These are phyloP conservation scores for Blastobotrys raffinosifermentans DNA, from an alignment of 1,139 yeast genomes.

Conservation along the genomic window DNA sequence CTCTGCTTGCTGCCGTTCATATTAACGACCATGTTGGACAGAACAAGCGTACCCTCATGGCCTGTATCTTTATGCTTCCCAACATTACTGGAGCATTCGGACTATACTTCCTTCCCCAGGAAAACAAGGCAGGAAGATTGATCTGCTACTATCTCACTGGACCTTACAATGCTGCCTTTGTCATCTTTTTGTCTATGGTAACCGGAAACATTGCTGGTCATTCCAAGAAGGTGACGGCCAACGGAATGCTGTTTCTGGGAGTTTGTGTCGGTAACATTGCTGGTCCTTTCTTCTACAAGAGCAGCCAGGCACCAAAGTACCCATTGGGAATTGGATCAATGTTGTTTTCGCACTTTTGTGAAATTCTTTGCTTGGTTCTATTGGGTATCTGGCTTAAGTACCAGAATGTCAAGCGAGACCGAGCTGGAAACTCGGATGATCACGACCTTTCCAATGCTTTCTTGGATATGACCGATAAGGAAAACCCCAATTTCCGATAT, in stretches of 20 bases:
- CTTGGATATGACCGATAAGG: constrained; percentile 58
- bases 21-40: constrained; percentile 15
- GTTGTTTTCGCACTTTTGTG: constrained; percentile 33
- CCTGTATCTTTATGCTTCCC: constrained; percentile 21
- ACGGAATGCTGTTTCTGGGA: constrained; percentile 41
- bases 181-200: constrained; percentile 42
- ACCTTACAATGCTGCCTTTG: constrained; percentile 37
- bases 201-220: constrained; percentile 54
- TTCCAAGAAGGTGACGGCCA: constrained; percentile 46
- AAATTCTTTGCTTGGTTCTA: constrained; percentile 25
- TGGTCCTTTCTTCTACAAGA: constrained; percentile 50
- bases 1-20: constrained; percentile 18
- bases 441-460: constrained; percentile 39
- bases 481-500: constrained; percentile 58
- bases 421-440: constrained; percentile 15
- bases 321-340: constrained; percentile 41
- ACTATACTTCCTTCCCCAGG: constrained; percentile 33
- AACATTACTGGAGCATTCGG: constrained; percentile 24
- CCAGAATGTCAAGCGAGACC: constrained; percentile 29
- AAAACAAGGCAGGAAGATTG: constrained; percentile 17
- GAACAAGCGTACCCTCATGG: constrained; percentile 17
- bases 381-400: constrained; percentile 31
- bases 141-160: constrained; percentile 24
- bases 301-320: constrained; percentile 45
- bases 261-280: constrained; percentile 51